Percentiles rank a stretch among this genome's conserved stretches.
These are phyloP conservation scores for Lablab purpureus DNA, from an alignment of 306 rosid species.

Conservation along the genomic window DNA sequence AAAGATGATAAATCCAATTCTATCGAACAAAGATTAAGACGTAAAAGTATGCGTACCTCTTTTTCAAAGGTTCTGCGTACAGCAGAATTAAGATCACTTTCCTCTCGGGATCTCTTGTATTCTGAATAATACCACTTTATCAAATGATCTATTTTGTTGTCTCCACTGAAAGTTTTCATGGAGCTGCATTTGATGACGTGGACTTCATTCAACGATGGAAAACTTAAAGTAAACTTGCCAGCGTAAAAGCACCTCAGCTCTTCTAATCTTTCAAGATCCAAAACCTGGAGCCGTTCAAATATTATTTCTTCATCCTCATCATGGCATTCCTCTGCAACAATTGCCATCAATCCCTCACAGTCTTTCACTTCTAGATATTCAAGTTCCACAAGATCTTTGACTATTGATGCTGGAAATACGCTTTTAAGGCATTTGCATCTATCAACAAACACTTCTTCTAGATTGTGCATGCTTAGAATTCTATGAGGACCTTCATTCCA, in stretches of 20 bases:
- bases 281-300: not conserved
- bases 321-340: not conserved
- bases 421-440: conserved; percentile 21
- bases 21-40: too few relatives aligned
- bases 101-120: not conserved
- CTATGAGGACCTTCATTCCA: conserved; percentile 32
- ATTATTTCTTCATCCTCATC: not conserved
- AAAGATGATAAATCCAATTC: too few relatives aligned
- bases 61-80: not conserved
- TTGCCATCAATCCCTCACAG: not conserved
- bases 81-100: not conserved
- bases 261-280: not conserved
- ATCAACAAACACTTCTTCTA: not conserved
- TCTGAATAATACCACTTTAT: not conserved
- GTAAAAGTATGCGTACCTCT: not conserved
- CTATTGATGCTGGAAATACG: conserved; percentile 39
- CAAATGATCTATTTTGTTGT: not conserved
- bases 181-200: not conserved
- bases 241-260: conserved; percentile 33
- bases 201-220: conserved; percentile 35
- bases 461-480: not conserved
- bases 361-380: not conserved
- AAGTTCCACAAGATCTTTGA: conserved; percentile 28
- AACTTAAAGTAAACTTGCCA: not conserved
- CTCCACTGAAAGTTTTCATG: conserved; percentile 21